phyloP scores from a whole-genome alignment of 75 land plant species.

The Isoetes taiwanensis region DNA sequence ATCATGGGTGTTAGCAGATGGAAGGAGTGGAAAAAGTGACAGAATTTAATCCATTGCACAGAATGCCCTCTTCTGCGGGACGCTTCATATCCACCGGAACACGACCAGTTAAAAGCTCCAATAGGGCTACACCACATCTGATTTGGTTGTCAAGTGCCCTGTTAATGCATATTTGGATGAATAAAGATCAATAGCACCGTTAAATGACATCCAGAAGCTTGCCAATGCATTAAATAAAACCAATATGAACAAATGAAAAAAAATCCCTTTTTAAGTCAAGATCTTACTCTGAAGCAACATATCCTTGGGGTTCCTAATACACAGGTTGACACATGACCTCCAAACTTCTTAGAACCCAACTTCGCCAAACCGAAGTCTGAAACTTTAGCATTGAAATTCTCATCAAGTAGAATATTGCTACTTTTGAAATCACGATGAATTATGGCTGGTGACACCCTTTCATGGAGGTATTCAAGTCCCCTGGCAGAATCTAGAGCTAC shows the following conservation, averaged over 20 bases:
- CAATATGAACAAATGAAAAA: not conserved
- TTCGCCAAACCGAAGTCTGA: constrained; percentile 75
- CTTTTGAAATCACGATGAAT: constrained; percentile 76
- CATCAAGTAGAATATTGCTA: constrained; percentile 54
- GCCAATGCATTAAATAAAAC: not conserved
- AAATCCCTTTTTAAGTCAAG: too few relatives aligned
- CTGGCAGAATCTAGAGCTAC: constrained; percentile 69
- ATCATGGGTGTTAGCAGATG: too few relatives aligned
- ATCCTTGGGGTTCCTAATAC: constrained; percentile 65
- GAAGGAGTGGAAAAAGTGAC: too few relatives aligned
- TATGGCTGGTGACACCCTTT: constrained; percentile 41
- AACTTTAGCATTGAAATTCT: constrained; percentile 60
- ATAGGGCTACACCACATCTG: constrained; percentile 86
- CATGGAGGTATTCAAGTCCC: constrained; percentile 70
- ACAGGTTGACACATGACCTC: constrained; percentile 49
- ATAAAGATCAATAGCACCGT: not conserved
- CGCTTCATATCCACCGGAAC: constrained; percentile 50
- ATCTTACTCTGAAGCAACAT: constrained; percentile 75
- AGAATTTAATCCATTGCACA: too few relatives aligned
- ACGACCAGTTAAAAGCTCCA: constrained; percentile 50
- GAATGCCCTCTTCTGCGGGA: constrained; percentile 41
- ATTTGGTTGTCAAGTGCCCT: constrained; percentile 77
- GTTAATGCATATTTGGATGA: constrained; percentile 62
- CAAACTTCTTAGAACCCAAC: constrained; percentile 60
- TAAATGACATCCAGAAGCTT: not conserved